Base-by-base conservation (phyloP, 306 rosid species). In the Lathyrus sativus region DNA sequence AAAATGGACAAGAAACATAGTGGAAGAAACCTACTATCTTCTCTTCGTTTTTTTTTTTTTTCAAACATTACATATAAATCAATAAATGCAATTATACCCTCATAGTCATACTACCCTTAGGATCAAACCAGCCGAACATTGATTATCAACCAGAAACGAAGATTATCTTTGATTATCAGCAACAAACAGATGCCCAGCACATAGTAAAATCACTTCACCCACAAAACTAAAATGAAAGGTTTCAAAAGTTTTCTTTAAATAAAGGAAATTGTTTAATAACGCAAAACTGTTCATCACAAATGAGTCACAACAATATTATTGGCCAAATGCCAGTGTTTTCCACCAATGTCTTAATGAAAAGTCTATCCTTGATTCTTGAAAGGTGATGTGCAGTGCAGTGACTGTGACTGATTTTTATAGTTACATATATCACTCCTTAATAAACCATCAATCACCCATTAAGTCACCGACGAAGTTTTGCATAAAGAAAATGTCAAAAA, bases 151-250 rank as follows among this genome's bases (percentile, higher is more conserved):
- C 6, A 59, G 31, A 31, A 6, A 38, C 11, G 69, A 69, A 42
- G 17, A 53, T 42, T 31, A 11, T 11, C 11, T 28, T 3, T 38
- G 11, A 62, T 13, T 26, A 69, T 38, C 38, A 42, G 42, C 67
- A 17, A 38, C 22, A 46, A 63, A 74, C 43, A 17, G 17, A 63
- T 9, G 42, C 28, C 22, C 48, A 7, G 29, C 18, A 19, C 68
- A 61, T 49, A 42, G 55, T 45, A 46, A 74, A 56, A 46, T 57
- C 65, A 46, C 13, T 38, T 73, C 12, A 22, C 45, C 45, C 39
- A 17, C 33, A 15, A 60, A 69, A 4, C 66, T 72, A 60, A 64
- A 59, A 72, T 67, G 11, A 42, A 2, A 50, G 9, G 18, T 60
- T 46, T 58, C 54, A 18, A n/a, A 37, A 9, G 1, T 13, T 71